Conservation (phyloP, 805 yeast species). For the Jamesozyma spencerorum region DNA sequence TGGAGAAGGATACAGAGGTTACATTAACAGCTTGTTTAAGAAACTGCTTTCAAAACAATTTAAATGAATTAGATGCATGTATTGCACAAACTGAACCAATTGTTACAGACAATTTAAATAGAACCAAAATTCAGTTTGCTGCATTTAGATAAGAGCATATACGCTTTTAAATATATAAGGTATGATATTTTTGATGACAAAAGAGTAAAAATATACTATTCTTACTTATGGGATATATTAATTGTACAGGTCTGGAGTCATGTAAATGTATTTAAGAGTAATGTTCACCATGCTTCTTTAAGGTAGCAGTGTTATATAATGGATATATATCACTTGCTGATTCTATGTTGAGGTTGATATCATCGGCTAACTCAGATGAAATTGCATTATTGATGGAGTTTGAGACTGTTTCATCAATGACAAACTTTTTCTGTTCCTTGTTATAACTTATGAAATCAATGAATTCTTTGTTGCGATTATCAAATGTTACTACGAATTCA, state of each 20-base stretch:
- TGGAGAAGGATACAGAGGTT: slow-evolving; percentile 27
- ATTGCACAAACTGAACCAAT: slow-evolving; percentile 26
- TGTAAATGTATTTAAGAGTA: slow-evolving; percentile 17
- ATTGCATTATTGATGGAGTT: slow-evolving; percentile 17
- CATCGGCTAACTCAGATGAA: slow-evolving; percentile 15
- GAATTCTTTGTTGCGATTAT: slow-evolving; percentile 20
- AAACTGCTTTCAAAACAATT: slow-evolving; percentile 27
- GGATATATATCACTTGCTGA: slow-evolving; percentile 35
- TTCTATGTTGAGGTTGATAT: slow-evolving; percentile 30
- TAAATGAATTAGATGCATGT: slow-evolving; percentile 17
- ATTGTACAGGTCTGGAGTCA: not conserved
- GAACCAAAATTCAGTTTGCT: slow-evolving; percentile 28
- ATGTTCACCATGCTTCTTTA: slow-evolving; percentile 54
- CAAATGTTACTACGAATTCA: slow-evolving; percentile 30
- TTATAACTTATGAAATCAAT: slow-evolving; percentile 19
- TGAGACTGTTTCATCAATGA: slow-evolving; percentile 14
- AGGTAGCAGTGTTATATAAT: slow-evolving; percentile 39
- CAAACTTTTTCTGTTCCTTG: slow-evolving; percentile 12
- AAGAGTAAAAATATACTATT: no score
- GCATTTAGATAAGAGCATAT: slow-evolving; percentile 18
- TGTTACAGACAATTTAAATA: slow-evolving; percentile 22
- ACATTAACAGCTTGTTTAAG: slow-evolving; percentile 25
- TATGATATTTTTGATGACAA: not conserved
- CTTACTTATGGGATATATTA: no score
- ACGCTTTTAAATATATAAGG: not conserved